Evolutionary conservation across 2,329 filamentous ascomycete genomes (phyloP).

Genomic region (Fusarium mangiferae): DNA sequence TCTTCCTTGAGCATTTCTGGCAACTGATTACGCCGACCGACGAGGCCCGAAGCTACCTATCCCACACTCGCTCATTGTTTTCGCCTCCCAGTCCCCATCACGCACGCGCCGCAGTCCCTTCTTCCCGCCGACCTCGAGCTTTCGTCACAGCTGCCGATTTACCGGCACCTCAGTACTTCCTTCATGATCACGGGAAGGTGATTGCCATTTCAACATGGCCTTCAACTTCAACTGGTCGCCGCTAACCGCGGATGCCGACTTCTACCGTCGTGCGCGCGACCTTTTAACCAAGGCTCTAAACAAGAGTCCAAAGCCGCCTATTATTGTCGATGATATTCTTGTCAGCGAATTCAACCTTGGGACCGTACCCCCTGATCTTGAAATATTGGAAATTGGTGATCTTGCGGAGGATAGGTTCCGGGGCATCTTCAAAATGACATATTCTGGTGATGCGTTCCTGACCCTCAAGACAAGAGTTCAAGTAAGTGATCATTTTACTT

Average conservation of each 20-base stretch:
- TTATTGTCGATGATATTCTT: constrained; percentile 99
- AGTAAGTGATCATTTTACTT: constrained; percentile 59
- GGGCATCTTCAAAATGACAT: constrained; percentile 99
- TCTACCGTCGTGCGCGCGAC: constrained; percentile 90
- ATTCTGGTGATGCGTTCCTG: constrained; percentile 93
- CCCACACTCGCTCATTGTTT: constrained; percentile 25
- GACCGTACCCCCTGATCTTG: constrained; percentile 91
- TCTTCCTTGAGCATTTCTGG: constrained; percentile 5
- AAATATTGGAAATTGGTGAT: constrained; percentile 98
- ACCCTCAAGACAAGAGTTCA: constrained; percentile 96
- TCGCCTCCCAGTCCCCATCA: constrained; percentile 16
- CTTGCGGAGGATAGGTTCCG: constrained; percentile 96
- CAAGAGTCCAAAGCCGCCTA: constrained; percentile 96
- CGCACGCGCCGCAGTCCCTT: constrained; percentile 28
- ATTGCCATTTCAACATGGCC: constrained; percentile 78
- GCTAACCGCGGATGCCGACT: constrained; percentile 91
- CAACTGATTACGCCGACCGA: constrained; percentile 18
- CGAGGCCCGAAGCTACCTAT: constrained; percentile 12
- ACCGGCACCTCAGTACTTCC: constrained; percentile 39
- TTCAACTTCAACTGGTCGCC: constrained; percentile 99
- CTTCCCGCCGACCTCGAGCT: constrained; percentile 20
- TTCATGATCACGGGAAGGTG: constrained; percentile 50
- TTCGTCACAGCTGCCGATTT: constrained; percentile 35
- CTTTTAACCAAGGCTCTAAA: constrained; percentile 95
- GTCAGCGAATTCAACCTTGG: constrained; percentile 98